Percentiles rank a stretch among this genome's conserved stretches.
Conservation (phyloP, 1,284 basidiomycete species). For the Sutorius eximius region DNA sequence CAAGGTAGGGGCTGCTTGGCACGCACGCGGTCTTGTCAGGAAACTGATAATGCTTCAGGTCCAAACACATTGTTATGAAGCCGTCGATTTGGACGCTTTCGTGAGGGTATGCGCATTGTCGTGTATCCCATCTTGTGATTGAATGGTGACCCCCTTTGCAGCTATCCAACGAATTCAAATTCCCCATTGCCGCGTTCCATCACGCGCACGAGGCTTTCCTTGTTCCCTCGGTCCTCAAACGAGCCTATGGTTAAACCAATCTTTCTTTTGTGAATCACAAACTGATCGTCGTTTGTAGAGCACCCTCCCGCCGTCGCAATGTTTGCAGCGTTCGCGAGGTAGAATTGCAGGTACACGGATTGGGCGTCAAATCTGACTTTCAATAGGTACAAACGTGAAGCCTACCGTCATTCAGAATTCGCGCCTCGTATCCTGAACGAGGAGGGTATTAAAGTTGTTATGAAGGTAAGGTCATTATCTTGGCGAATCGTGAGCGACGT, state of each 20-base stretch:
- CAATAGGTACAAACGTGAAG: constrained; percentile 62
- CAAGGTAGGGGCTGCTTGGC: constrained; percentile 46
- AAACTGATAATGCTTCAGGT: constrained; percentile 16
- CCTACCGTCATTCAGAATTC: constrained; percentile 51
- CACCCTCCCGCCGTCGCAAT: constrained; percentile 74
- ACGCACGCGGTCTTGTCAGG: neutral
- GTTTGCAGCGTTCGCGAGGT: constrained; percentile 67
- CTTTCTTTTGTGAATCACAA: constrained; percentile 15
- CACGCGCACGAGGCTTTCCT: constrained; percentile 88
- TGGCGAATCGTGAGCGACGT: neutral
- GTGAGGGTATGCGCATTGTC: constrained; percentile 48
- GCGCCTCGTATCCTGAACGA: constrained; percentile 29
- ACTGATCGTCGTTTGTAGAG: constrained; percentile 33
- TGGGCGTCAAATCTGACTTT: neutral
- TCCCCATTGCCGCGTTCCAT: constrained; percentile 81
- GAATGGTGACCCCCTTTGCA: constrained; percentile 24
- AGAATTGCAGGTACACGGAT: neutral
- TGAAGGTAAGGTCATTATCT: constrained; percentile 43
- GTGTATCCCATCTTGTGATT: too few relatives aligned
- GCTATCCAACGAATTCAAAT: constrained; percentile 78
- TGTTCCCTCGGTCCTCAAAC: constrained; percentile 76
- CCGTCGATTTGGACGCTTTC: constrained; percentile 74
- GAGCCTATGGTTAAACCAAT: constrained; percentile 60
- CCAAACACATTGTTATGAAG: constrained; percentile 72
- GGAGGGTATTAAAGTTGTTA: constrained; percentile 35